These are phyloP conservation scores for Coemansia sp. DNA, from an alignment of 192 early-diverging fungal genomes.

Conservation along the genomic window DNA sequence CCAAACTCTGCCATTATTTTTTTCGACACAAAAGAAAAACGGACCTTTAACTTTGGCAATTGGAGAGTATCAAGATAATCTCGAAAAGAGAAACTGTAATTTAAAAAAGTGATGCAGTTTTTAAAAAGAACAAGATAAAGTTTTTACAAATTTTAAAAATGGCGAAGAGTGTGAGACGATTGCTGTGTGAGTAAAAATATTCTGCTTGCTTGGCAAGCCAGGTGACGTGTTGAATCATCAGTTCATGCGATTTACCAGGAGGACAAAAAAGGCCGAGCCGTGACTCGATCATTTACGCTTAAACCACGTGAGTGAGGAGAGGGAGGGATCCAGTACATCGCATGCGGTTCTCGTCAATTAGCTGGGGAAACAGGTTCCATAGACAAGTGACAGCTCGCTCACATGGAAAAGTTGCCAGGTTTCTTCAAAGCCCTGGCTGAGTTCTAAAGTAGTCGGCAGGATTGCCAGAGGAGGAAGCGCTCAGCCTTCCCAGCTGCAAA, in stretches of 20 bases:
- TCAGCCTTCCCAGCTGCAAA: neutral
- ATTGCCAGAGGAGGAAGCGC: neutral
- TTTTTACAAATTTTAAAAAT: neutral
- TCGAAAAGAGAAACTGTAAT: neutral
- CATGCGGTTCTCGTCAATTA: too few relatives aligned
- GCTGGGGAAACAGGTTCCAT: neutral
- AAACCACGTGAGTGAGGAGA: neutral
- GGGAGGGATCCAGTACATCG: neutral
- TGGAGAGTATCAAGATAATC: neutral
- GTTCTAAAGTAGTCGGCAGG: neutral
- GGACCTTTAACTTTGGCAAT: neutral
- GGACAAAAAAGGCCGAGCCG: neutral
- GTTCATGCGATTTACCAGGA: neutral
- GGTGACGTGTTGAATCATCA: conserved; percentile 1
- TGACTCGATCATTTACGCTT: neutral
- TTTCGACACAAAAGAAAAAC: neutral
- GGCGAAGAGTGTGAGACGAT: neutral
- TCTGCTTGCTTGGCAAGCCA: neutral
- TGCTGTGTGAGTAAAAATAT: too few relatives aligned
- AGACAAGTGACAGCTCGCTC: neutral
- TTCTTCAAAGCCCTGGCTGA: neutral
- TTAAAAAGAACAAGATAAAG: neutral
- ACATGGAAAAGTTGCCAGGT: too few relatives aligned
- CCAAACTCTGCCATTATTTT: conserved; percentile 43
- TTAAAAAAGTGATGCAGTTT: neutral